These are phyloP conservation scores for Scheffersomyces stambukii DNA, from an alignment of 1,139 yeast genomes.

Conservation along the genomic window DNA sequence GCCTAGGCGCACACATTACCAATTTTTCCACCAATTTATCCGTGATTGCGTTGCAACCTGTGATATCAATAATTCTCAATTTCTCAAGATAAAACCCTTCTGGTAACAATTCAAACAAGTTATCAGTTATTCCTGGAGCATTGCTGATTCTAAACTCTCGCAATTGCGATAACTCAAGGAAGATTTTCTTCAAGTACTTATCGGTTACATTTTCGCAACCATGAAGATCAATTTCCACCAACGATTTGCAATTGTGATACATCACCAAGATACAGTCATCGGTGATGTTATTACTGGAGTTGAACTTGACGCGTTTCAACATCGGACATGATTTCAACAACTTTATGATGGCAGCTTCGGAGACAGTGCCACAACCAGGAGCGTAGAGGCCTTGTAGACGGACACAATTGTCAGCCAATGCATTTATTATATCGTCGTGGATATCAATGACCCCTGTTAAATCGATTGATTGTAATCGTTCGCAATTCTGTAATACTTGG, in stretches of 20 bases:
- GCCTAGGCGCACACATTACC: conserved; percentile 73
- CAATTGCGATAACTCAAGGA: conserved; percentile 61
- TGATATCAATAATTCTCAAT: conserved; percentile 77
- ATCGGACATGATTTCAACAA: conserved; percentile 64
- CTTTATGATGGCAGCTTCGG: conserved; percentile 59
- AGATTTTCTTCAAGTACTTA: conserved; percentile 54
- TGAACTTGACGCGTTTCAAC: conserved; percentile 78
- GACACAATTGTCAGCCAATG: conserved; percentile 70
- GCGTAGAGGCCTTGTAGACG: conserved; percentile 88
- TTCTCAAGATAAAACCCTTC: conserved; percentile 40
- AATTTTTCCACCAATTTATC: conserved; percentile 75
- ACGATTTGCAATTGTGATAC: conserved; percentile 65
- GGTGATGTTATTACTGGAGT: conserved; percentile 64
- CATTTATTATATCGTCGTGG: conserved; percentile 63
- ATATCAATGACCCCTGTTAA: conserved; percentile 74
- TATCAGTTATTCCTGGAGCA: conserved; percentile 67
- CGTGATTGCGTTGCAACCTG: conserved; percentile 78
- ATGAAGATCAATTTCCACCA: conserved; percentile 89
- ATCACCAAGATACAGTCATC: conserved; percentile 65
- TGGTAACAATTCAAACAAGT: conserved; percentile 47
- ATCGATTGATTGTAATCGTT: conserved; percentile 78
- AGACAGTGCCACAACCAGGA: conserved; percentile 71
- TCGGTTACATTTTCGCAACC: conserved; percentile 76
- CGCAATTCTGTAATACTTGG: conserved; percentile 59
- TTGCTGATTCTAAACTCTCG: conserved; percentile 82